A percentile compares a stretch with the other conserved stretches of the same genome.
These are phyloP conservation scores for Carnegiea gigantea DNA, from an alignment of 179 eudicot species.

Conservation along the genomic window DNA sequence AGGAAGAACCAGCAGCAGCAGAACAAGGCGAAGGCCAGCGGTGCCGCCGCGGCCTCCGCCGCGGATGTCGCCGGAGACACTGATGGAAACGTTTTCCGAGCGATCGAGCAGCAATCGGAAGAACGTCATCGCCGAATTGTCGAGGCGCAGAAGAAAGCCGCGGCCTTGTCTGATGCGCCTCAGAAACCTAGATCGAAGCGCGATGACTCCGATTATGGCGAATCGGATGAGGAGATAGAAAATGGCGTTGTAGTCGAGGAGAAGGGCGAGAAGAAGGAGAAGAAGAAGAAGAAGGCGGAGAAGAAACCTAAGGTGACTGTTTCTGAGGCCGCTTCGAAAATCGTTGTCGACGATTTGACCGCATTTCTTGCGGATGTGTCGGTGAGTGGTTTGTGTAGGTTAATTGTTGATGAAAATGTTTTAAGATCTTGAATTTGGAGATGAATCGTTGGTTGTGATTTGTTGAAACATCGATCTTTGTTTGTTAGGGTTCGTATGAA, in stretches of 20 bases:
- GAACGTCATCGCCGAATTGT: slow-evolving; percentile 43
- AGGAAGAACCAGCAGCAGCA: slow-evolving; percentile 43
- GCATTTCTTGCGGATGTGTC: slow-evolving; percentile 52
- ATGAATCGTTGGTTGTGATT: slow-evolving; percentile 5
- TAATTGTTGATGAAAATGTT: slow-evolving; percentile 8
- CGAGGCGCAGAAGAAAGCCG: slow-evolving; percentile 37
- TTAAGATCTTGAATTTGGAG: background rate
- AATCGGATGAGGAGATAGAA: slow-evolving; percentile 29
- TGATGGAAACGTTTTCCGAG: slow-evolving; percentile 40
- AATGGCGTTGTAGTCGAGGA: slow-evolving; percentile 31
- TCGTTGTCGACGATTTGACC: slow-evolving; percentile 55
- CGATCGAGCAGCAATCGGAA: slow-evolving; percentile 59
- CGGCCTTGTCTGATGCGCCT: slow-evolving; percentile 20
- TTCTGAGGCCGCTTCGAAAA: slow-evolving; percentile 64
- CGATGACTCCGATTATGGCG: slow-evolving; percentile 44
- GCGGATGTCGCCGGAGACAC: slow-evolving; percentile 19
- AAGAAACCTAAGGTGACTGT: slow-evolving; percentile 80
- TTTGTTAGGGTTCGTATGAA: slow-evolving; percentile 63
- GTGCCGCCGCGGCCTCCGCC: slow-evolving; percentile 21
- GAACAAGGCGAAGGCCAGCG: slow-evolving; percentile 22
- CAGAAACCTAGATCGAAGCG: slow-evolving; percentile 42
- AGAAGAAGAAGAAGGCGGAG: slow-evolving; percentile 63
- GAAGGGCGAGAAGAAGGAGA: slow-evolving; percentile 48
- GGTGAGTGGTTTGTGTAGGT: slow-evolving; percentile 35
- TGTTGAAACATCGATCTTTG: background rate